phyloP scores from a whole-genome alignment of 2,329 filamentous ascomycete species.

The Didymosphaeria variabile region DNA sequence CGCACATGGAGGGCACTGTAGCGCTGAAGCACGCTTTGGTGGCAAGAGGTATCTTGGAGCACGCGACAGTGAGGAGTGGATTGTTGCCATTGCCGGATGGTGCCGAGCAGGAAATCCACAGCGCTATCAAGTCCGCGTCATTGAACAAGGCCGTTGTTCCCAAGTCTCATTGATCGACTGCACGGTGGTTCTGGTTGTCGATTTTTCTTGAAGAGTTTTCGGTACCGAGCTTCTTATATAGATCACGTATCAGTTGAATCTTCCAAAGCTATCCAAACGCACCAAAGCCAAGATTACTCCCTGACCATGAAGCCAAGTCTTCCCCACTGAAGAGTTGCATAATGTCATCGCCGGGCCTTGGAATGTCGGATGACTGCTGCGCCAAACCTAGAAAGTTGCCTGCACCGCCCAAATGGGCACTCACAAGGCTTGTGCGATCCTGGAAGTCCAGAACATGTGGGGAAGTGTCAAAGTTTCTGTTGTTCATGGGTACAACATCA shows the following conservation, averaged over 20 bases:
- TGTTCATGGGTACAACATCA: neutral
- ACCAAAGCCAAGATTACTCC: conserved; percentile 16
- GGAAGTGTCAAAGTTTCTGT: neutral
- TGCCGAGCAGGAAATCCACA: conserved; percentile 56
- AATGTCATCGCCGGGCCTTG: conserved; percentile 33
- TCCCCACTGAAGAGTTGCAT: conserved; percentile 35
- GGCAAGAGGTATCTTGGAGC: conserved; percentile 59
- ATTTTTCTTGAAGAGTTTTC: neutral
- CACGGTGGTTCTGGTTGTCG: neutral
- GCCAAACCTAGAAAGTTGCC: conserved; percentile 36
- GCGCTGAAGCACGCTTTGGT: conserved; percentile 62
- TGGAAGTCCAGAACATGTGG: conserved; percentile 5
- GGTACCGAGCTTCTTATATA: neutral
- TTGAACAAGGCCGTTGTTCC: conserved; percentile 45
- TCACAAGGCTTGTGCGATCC: conserved; percentile 15
- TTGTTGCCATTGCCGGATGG: conserved; percentile 56
- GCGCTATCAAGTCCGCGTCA: conserved; percentile 48
- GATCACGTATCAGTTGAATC: neutral
- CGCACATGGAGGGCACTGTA: conserved; percentile 65
- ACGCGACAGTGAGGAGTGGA: conserved; percentile 62
- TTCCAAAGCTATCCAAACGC: conserved; percentile 13
- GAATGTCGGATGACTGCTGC: conserved; percentile 35
- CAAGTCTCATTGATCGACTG: conserved; percentile 18
- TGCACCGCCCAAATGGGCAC: conserved; percentile 21
- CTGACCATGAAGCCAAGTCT: conserved; percentile 30